phyloP scores from a whole-genome alignment of 139 green algal species.

The Gonium pectorale region DNA sequence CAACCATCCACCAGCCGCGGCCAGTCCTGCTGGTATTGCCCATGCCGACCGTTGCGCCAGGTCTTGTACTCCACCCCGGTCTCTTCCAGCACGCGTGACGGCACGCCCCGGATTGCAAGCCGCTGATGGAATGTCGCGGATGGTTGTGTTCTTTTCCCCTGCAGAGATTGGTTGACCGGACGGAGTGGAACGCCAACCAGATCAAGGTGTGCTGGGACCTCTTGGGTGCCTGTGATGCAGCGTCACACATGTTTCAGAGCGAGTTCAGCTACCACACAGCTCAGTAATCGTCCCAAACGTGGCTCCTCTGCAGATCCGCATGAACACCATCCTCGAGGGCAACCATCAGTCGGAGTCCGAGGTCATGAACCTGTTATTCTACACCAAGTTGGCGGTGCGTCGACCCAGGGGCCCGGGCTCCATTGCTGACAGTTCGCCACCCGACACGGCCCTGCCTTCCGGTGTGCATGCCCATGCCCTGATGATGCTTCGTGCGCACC shows the following conservation, averaged over 20 bases:
- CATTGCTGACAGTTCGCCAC: no score
- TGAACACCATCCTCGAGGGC: neutral
- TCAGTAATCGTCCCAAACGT: neutral
- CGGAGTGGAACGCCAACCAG: neutral
- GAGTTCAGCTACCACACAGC: neutral
- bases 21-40: neutral
- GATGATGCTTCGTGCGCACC: neutral
- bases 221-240: neutral
- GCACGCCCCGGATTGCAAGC: no score
- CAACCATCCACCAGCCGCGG: neutral
- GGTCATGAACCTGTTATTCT: neutral
- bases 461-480: neutral
- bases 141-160: no score
- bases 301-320: neutral
- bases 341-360: neutral
- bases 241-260: neutral
- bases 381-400: neutral
- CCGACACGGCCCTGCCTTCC: no score
- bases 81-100: no score
- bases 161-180: neutral
- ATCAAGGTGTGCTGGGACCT: slow-evolving; percentile 1
- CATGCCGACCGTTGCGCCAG: no score
- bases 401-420: no score
- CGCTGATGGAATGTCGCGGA: no score
- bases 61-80: no score